Conservation (phyloP, 371 early-diverging fungal species). For the Syncephalastrum monosporum region DNA sequence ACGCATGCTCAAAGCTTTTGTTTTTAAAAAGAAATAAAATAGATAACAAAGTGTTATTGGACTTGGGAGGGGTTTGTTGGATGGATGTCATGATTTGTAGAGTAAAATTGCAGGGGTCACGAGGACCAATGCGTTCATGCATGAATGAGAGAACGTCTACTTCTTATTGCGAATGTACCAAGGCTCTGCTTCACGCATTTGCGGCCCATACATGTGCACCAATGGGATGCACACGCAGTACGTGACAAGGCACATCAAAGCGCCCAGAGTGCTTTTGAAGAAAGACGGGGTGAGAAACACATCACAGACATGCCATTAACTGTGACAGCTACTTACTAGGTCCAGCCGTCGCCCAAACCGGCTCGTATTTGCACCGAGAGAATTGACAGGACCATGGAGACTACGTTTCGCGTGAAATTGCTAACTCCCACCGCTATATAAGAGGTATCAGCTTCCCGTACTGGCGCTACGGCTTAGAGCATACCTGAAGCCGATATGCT, state of each 20-base stretch:
- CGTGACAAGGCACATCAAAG: conserved; percentile 8
- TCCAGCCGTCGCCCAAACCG: conserved; percentile 33
- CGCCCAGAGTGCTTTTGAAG: conserved; percentile 16
- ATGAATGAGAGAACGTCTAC: background rate
- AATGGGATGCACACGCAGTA: conserved; percentile 23
- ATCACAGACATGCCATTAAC: too few species aligned
- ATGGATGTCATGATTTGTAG: conserved; percentile 1
- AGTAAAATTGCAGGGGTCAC: background rate
- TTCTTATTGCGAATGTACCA: conserved; percentile 4
- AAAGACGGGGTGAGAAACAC: too few species aligned
- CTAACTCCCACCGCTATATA: conserved; percentile 24
- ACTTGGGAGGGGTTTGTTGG: background rate
- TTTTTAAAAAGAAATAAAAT: background rate
- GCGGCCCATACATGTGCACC: conserved; percentile 19
- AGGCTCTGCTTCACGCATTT: conserved; percentile 12
- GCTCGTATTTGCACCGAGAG: conserved; percentile 24
- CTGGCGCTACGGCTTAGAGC: background rate
- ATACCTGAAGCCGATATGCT: conserved; percentile 39
- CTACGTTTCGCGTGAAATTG: conserved; percentile 31
- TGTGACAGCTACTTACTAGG: conserved; percentile 26
- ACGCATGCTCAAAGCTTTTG: background rate
- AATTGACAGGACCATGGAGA: conserved; percentile 37
- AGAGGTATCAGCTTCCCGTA: background rate
- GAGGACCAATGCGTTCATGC: background rate
- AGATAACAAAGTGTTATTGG: too few species aligned